Conservation (phyloP, 495 filamentous ascomycete species). For the Annulohypoxylon maeteangense region DNA sequence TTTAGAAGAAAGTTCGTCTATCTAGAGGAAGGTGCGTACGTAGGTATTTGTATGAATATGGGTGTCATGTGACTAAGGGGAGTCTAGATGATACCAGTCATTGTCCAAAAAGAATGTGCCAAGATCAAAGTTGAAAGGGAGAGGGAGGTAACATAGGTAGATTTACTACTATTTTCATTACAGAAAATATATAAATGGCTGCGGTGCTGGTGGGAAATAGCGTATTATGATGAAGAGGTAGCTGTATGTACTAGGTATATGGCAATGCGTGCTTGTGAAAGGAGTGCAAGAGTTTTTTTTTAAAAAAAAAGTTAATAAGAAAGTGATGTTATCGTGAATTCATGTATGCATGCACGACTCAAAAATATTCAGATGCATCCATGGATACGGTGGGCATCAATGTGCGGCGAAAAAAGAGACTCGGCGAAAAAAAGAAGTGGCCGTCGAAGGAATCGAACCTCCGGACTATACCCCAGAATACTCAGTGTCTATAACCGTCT, state of each 20-base stretch:
- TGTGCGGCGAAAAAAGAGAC: neutral
- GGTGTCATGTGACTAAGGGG: no score
- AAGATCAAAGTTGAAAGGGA: no score
- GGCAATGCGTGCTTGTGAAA: neutral
- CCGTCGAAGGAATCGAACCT: neutral
- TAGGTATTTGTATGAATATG: neutral
- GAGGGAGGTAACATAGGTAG: no score
- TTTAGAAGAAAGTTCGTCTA: neutral
- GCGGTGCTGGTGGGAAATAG: neutral
- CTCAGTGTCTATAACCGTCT: neutral
- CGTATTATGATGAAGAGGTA: neutral
- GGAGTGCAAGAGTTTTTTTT: no score
- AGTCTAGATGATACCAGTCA: no score
- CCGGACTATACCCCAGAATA: neutral
- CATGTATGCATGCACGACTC: neutral
- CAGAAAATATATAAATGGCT: neutral
- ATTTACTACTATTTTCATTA: no score
- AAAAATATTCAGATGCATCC: neutral
- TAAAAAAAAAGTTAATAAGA: neutral
- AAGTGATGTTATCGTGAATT: neutral
- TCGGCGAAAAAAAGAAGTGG: neutral
- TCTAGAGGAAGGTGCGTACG: neutral
- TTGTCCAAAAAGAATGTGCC: no score
- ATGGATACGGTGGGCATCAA: neutral
- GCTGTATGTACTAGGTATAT: no score